Evolutionary conservation across 192 early-diverging fungal species (phyloP), one percentile per base, ranked within the genome.

Genomic region (Backusella mclennaniae): DNA sequence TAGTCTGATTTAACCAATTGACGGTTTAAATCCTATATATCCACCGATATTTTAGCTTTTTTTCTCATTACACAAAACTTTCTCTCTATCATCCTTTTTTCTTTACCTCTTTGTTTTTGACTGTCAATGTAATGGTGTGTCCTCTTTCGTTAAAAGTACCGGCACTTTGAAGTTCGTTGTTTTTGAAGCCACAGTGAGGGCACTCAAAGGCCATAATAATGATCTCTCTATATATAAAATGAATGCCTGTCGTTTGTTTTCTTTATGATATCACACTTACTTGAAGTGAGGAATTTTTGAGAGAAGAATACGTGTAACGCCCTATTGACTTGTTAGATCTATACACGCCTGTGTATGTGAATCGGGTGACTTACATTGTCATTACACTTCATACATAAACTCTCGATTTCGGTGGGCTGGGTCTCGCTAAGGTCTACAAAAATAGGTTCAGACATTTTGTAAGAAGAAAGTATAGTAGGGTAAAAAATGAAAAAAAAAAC

Each of bases 271-370:
- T 76, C 49, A 44, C 76, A 87, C 86, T 73, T 97, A 95, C 77
- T 91, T 90, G 85, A 97, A 98, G 85, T 98, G 95, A 56, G 97
- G 96, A 73, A 98, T 95, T 59, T 90, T 89, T 12, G 97, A 97
- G 67, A 98, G 86, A 44, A 98, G 85, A 35, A 98, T 84, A 67
- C 92, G 88, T 69, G 95, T 97, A 9, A 77, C 90, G 72, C 97
- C 96, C 90, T 96, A 78, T 36, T 44, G 14, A 56, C 53, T 56
- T 56, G 19, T 53, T 53, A 53, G n/a, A 53, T 53, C n/a, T 17
- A 26, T 19, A 19, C 6, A 19, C 49, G 17, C 17, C 7, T n/a
- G 17, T 53, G 8, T 3, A 33, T 39, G 17, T 29, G 15, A 39
- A 44, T 49, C 39, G n/a, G 15, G 14, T 15, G 41, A 66, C 72